phyloP scores from a whole-genome alignment of 768 basidiomycete species.

The Candolleomyces eurysporus region DNA sequence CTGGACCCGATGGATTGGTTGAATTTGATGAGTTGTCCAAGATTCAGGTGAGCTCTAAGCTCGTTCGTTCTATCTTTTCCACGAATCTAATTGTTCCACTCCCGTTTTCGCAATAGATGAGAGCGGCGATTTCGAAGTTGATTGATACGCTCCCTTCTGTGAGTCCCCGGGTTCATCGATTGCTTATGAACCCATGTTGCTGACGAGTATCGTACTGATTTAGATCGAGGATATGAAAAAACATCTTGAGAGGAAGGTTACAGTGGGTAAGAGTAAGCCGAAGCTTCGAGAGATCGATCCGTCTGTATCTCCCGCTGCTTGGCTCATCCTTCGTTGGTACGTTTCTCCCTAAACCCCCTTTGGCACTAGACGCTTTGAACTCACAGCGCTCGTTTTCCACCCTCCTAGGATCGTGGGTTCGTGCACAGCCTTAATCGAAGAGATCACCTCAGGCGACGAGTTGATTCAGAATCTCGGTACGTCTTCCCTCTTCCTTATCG shows the following conservation, averaged over 20 bases:
- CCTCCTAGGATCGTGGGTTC: slow-evolving; percentile 63
- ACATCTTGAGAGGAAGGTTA: slow-evolving; percentile 51
- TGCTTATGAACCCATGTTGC: not conserved
- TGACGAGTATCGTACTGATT: not conserved
- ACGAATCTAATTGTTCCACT: not conserved
- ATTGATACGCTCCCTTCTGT: slow-evolving; percentile 51
- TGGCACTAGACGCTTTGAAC: not conserved
- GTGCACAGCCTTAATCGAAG: slow-evolving; percentile 69
- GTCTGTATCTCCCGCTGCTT: slow-evolving; percentile 54
- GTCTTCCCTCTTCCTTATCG: not conserved
- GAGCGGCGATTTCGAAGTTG: slow-evolving; percentile 38
- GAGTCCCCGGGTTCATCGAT: slow-evolving; percentile 11
- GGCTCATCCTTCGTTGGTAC: slow-evolving; percentile 65
- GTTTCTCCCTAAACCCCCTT: not conserved
- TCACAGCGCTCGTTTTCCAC: not conserved
- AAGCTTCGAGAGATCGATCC: slow-evolving; percentile 51
- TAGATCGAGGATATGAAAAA: slow-evolving; percentile 59
- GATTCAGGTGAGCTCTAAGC: slow-evolving; percentile 27
- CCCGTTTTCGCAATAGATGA: slow-evolving; percentile 37
- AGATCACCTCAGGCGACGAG: slow-evolving; percentile 54
- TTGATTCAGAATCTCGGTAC: slow-evolving; percentile 52
- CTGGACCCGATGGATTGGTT: slow-evolving; percentile 37
- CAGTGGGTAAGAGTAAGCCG: slow-evolving; percentile 51
- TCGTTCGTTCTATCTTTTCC: not conserved
- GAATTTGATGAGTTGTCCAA: slow-evolving; percentile 51